A percentile compares a stretch with the other conserved stretches of the same genome.
Conservation (phyloP, 495 filamentous ascomycete genomes). For the Glarea lozoyensis region DNA sequence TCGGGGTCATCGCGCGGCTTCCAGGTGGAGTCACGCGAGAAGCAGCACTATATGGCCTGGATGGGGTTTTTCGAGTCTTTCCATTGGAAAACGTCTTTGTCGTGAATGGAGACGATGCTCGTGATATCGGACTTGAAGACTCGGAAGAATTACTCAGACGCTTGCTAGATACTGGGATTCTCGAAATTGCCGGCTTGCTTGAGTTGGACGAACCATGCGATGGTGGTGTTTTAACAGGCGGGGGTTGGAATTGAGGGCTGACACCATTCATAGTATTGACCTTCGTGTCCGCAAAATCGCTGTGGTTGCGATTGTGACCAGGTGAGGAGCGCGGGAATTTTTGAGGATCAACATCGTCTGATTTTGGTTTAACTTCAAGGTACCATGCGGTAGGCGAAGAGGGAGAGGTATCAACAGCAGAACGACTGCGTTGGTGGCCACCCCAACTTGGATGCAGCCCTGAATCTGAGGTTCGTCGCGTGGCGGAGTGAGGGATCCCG, state of each 20-base stretch:
- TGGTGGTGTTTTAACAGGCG: slow-evolving; percentile 17
- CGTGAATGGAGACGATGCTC: slow-evolving; percentile 40
- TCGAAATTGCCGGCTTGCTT: no score
- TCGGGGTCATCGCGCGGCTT: slow-evolving; percentile 29
- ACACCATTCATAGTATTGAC: slow-evolving; percentile 18
- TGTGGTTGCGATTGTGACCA: slow-evolving; percentile 38
- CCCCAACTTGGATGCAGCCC: slow-evolving; percentile 25
- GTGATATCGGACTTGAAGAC: slow-evolving; percentile 37
- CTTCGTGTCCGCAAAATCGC: slow-evolving; percentile 36
- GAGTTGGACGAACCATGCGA: slow-evolving; percentile 14
- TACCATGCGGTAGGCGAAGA: slow-evolving; percentile 47
- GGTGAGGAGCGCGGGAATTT: slow-evolving; percentile 22
- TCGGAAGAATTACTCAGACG: slow-evolving; percentile 30
- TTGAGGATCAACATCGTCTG: slow-evolving; percentile 24
- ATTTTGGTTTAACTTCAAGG: slow-evolving; percentile 26
- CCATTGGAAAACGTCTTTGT: slow-evolving; percentile 29
- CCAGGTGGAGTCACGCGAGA: slow-evolving; percentile 25
- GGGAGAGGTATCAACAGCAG: slow-evolving; percentile 35
- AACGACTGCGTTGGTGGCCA: slow-evolving; percentile 32
- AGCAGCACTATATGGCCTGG: slow-evolving; percentile 26
- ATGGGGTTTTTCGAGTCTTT: slow-evolving; percentile 29
- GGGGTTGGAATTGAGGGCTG: slow-evolving; percentile 20
- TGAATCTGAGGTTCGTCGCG: slow-evolving; percentile 39
- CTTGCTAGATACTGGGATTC: slow-evolving; percentile 17
- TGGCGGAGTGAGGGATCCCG: slow-evolving; percentile 34